phyloP scores from a whole-genome alignment of 78 protist genomes.

The Fonticula alba region DNA sequence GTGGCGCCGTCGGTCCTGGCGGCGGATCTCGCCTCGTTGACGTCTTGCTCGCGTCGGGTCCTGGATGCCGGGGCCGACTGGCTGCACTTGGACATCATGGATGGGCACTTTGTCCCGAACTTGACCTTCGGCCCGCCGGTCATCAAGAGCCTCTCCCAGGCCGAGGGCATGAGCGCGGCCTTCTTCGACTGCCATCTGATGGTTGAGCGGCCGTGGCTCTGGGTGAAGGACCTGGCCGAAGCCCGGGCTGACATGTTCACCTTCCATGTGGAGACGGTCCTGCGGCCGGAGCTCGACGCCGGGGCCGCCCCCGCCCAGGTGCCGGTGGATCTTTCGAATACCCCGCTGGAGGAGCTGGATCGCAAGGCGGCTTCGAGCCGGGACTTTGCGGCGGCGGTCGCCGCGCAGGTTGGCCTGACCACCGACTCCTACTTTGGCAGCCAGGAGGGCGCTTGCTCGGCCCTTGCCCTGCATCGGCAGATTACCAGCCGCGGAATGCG shows the following conservation, averaged over 20 bases:
- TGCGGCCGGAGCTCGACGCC: background rate
- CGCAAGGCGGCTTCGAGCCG: background rate
- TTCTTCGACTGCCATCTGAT: slow-evolving; percentile 61
- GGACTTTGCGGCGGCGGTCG: no score
- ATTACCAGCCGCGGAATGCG: slow-evolving; percentile 14
- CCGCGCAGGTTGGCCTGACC: background rate
- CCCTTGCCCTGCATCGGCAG: background rate
- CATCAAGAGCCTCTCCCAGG: slow-evolving; percentile 25
- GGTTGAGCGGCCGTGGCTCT: slow-evolving; percentile 37
- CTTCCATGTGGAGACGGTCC: slow-evolving; percentile 57
- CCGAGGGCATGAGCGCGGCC: slow-evolving; percentile 20
- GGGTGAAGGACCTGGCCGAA: slow-evolving; percentile 18
- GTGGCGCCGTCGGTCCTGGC: slow-evolving; percentile 37
- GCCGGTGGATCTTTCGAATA: background rate
- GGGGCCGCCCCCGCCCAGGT: background rate
- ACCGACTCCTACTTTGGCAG: background rate
- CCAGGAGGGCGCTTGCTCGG: no score
- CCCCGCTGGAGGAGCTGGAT: background rate
- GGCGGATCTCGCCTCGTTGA: slow-evolving; percentile 17
- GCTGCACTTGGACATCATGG: slow-evolving; percentile 66
- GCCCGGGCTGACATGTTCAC: slow-evolving; percentile 41
- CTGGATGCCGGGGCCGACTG: slow-evolving; percentile 38
- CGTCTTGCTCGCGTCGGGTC: slow-evolving; percentile 3
- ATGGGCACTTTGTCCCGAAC: slow-evolving; percentile 70
- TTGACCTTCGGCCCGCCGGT: slow-evolving; percentile 50